Evolutionary conservation across 2,329 filamentous ascomycete genomes (phyloP).

Genomic region (Escovopsis sp.): DNA sequence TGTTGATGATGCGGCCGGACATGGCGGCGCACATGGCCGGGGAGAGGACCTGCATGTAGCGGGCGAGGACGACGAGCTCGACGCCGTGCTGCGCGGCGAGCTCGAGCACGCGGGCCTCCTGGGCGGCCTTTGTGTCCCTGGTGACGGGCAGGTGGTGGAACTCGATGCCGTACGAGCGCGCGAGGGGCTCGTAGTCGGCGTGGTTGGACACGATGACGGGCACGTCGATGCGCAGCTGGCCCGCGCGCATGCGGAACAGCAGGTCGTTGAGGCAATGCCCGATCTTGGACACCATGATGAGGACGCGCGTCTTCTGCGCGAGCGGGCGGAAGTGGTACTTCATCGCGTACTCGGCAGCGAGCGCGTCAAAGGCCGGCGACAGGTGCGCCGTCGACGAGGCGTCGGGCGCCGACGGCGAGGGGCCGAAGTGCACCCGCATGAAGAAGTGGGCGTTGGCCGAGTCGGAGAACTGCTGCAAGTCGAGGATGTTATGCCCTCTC

Average conservation of each 20-base stretch:
- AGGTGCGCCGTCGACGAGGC: conserved; percentile 34
- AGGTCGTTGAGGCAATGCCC: conserved; percentile 77
- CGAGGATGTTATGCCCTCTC: conserved; percentile 65
- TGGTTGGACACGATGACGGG: conserved; percentile 71
- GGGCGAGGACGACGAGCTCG: conserved; percentile 66
- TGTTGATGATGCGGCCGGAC: conserved; percentile 77
- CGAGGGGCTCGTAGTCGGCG: conserved; percentile 54
- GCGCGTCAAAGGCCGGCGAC: conserved; percentile 38
- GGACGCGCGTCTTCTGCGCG: conserved; percentile 54
- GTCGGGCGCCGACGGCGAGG: conserved; percentile 27
- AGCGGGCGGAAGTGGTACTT: conserved; percentile 56
- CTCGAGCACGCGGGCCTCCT: conserved; percentile 57
- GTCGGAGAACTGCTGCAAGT: conserved; percentile 75
- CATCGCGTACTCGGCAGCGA: conserved; percentile 50
- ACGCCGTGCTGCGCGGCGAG: conserved; percentile 54
- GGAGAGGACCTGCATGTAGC: conserved; percentile 79
- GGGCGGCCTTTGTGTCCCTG: conserved; percentile 59
- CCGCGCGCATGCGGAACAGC: conserved; percentile 62
- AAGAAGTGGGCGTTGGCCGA: conserved; percentile 63
- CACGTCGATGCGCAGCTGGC: conserved; percentile 55
- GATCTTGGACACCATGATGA: conserved; percentile 86
- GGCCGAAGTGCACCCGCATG: conserved; percentile 75
- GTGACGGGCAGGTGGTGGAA: conserved; percentile 73
- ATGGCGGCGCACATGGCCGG: conserved; percentile 61
- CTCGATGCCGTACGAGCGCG: conserved; percentile 57